Conservation (phyloP, 495 filamentous ascomycete species). For the Aspergillus cavernicola region DNA sequence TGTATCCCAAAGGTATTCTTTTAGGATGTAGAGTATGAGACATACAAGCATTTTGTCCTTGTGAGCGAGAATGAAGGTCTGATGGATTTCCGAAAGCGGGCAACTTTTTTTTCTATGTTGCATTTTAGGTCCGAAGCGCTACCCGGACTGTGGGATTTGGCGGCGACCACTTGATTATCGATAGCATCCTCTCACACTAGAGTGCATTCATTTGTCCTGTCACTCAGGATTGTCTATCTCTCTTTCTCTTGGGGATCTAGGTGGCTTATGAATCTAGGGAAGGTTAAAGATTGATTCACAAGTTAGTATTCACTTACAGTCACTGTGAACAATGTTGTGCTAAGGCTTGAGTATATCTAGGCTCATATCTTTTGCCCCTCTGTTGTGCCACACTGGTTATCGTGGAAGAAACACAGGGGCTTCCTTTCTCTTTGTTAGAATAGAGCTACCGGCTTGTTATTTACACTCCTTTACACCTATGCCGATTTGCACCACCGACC, state of each 20-base stretch:
- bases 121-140: constrained; percentile 25
- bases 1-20: not conserved
- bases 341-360: constrained; percentile 1
- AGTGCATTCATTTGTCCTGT: constrained; percentile 13
- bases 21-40: not conserved
- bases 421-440: constrained; percentile 4
- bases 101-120: constrained; percentile 43
- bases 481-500: not conserved
- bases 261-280: constrained; percentile 9
- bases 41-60: constrained; percentile 42
- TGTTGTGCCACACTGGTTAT: constrained; percentile 21
- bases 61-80: not conserved
- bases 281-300: not conserved
- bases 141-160: constrained; percentile 36
- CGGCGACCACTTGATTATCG: constrained; percentile 23
- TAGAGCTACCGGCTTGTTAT: constrained; percentile 27
- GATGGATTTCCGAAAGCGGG: constrained; percentile 19
- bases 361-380: constrained; percentile 25
- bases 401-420: constrained; percentile 8
- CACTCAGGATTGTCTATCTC: constrained; percentile 13
- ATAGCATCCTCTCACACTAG: constrained; percentile 17
- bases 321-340: not conserved
- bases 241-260: constrained; percentile 5
- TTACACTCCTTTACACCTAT: constrained; percentile 28
- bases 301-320: constrained; percentile 1